Conservation (phyloP, 78 protist genomes). For the Planoprotostelium fungivorum region DNA sequence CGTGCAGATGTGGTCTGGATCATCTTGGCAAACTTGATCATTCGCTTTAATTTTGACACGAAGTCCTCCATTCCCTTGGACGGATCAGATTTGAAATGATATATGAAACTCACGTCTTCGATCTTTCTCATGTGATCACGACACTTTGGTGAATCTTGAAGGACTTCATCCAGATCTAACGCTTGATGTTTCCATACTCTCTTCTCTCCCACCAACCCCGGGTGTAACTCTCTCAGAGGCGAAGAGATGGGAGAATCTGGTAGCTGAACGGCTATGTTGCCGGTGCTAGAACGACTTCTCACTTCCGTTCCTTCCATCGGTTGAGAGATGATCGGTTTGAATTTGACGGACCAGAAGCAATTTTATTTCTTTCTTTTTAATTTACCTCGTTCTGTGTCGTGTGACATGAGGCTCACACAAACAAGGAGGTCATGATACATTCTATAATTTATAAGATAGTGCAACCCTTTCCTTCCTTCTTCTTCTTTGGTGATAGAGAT, state of each 20-base stretch:
- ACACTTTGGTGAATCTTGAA: not conserved
- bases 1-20: not conserved
- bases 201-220: not conserved
- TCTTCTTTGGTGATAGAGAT: not conserved
- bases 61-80: not conserved
- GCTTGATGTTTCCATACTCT: not conserved
- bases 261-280: too few relatives aligned
- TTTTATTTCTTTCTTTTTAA: too few relatives aligned
- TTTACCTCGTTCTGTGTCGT: too few relatives aligned
- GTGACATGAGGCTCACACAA: too few relatives aligned
- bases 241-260: too few relatives aligned
- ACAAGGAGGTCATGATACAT: too few relatives aligned
- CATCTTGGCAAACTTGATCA: not conserved
- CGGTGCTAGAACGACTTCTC: too few relatives aligned
- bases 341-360: too few relatives aligned
- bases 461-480: not conserved
- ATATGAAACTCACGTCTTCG: not conserved
- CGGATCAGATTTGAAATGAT: not conserved
- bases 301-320: too few relatives aligned
- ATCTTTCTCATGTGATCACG: not conserved
- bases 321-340: too few relatives aligned
- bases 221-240: not conserved
- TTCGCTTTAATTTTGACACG: not conserved
- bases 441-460: too few relatives aligned
- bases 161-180: not conserved